phyloP scores from a whole-genome alignment of 768 basidiomycete genomes.

The Thelephora aurantiotincta region DNA sequence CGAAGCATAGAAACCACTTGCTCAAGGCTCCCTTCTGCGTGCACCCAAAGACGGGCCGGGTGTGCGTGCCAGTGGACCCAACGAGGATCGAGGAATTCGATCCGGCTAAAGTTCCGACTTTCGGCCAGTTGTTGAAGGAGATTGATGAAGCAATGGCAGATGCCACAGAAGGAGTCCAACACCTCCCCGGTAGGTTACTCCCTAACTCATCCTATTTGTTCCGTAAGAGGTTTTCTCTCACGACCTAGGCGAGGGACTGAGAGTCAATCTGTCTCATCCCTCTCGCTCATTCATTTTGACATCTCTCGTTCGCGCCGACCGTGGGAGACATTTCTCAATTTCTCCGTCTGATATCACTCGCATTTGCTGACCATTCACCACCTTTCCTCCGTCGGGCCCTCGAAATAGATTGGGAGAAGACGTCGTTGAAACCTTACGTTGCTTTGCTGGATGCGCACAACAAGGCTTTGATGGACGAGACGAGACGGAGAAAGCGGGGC shows the following conservation, averaged over 20 bases:
- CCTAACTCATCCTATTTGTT: background rate
- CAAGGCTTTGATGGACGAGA: conserved; percentile 38
- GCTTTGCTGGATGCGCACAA: conserved; percentile 78
- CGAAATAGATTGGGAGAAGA: conserved; percentile 63
- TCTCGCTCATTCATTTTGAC: background rate
- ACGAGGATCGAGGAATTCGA: conserved; percentile 64
- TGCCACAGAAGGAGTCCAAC: background rate
- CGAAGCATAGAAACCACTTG: conserved; percentile 94
- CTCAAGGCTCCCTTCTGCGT: conserved; percentile 96
- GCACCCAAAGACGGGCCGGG: conserved; percentile 89
- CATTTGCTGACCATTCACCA: no score
- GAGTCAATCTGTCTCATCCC: background rate
- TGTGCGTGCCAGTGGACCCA: conserved; percentile 90
- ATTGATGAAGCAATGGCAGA: conserved; percentile 32
- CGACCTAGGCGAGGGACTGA: background rate
- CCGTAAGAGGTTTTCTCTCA: conserved; percentile 7
- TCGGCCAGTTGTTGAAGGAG: conserved; percentile 69
- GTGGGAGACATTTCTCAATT: no score
- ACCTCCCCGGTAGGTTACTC: no score
- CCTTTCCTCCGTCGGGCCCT: no score
- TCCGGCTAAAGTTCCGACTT: conserved; percentile 77
- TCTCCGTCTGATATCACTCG: no score
- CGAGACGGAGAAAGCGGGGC: conserved; percentile 31
- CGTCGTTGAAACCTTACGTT: conserved; percentile 80
- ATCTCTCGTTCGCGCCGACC: background rate